phyloP scores from a whole-genome alignment of 495 filamentous ascomycete species.

The Baudoinia panamericana region DNA sequence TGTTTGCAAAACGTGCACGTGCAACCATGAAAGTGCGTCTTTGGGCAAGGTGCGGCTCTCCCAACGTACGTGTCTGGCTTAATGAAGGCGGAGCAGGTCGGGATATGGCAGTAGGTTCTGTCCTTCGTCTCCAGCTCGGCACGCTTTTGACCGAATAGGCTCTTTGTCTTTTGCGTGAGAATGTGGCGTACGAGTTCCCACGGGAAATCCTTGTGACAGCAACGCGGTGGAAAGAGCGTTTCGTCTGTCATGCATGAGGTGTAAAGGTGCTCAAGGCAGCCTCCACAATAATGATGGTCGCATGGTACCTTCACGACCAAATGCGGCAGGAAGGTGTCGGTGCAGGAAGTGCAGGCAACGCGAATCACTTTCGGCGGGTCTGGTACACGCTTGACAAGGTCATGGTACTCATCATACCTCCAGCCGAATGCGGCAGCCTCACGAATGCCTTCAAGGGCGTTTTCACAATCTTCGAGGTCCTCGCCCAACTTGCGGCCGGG shows the following conservation, averaged over 20 bases:
- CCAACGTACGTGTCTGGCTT: conserved; percentile 22
- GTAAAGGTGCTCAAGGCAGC: conserved; percentile 35
- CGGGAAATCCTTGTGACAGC: conserved; percentile 34
- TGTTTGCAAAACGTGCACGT: conserved; percentile 41
- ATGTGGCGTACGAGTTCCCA: conserved; percentile 24
- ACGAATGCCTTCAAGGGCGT: background rate
- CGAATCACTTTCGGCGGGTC: background rate
- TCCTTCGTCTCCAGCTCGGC: conserved; percentile 35
- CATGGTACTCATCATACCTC: too few relatives aligned
- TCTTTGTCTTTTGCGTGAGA: conserved; percentile 24
- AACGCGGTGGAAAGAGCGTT: conserved; percentile 40
- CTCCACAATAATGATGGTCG: conserved; percentile 36
- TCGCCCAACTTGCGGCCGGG: background rate
- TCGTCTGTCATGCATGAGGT: conserved; percentile 33
- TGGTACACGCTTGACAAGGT: background rate
- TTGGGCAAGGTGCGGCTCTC: conserved; percentile 31
- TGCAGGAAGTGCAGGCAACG: background rate
- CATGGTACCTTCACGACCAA: background rate
- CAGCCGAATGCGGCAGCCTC: too few relatives aligned
- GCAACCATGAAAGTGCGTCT: conserved; percentile 25
- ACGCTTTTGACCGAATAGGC: conserved; percentile 30
- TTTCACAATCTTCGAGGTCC: background rate
- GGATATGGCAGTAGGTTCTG: conserved; percentile 36
- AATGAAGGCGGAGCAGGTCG: conserved; percentile 37
- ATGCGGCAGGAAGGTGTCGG: background rate